Conservation (phyloP, 2,329 filamentous ascomycete genomes). For the Byssochlamys sp. region DNA sequence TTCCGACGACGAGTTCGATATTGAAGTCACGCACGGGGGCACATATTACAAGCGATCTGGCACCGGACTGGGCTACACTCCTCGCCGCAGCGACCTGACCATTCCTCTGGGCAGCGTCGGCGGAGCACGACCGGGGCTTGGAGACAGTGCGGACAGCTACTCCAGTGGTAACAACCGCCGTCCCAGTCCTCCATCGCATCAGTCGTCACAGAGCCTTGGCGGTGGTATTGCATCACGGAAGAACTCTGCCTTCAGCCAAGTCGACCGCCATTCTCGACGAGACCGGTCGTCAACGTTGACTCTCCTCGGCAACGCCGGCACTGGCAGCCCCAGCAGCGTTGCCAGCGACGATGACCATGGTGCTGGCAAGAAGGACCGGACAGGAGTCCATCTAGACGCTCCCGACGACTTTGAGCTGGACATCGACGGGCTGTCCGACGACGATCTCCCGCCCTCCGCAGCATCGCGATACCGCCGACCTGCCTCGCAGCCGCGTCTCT, state of each 20-base stretch:
- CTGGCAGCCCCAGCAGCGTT: conserved; percentile 35
- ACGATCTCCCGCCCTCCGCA: conserved; percentile 52
- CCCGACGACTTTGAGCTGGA: conserved; percentile 31
- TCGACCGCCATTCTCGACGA: conserved; percentile 35
- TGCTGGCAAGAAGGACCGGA: conserved; percentile 31
- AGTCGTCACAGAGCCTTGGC: conserved; percentile 10
- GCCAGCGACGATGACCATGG: conserved; percentile 42
- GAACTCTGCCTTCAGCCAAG: conserved; percentile 42
- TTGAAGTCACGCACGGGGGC: conserved; percentile 63
- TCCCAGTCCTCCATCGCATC: conserved; percentile 39
- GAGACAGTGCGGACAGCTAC: conserved; percentile 36
- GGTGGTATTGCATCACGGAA: conserved; percentile 39
- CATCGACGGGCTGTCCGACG: conserved; percentile 39
- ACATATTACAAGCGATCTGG: conserved; percentile 68
- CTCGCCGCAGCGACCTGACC: conserved; percentile 53
- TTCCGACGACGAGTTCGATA: conserved; percentile 97
- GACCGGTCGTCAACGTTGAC: conserved; percentile 39
- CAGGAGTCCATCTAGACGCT: conserved; percentile 16
- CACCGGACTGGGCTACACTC: conserved; percentile 65
- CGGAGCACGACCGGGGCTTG: conserved; percentile 25
- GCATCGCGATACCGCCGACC: conserved; percentile 28
- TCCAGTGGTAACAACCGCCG: conserved; percentile 50
- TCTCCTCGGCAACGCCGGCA: conserved; percentile 37
- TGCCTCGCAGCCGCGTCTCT: conserved; percentile 23
- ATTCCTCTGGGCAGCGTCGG: conserved; percentile 45